Evolutionary conservation across 192 early-diverging fungal genomes (phyloP), one percentile per base, ranked within the genome.

Genomic region (Powellomyces hirtus): DNA sequence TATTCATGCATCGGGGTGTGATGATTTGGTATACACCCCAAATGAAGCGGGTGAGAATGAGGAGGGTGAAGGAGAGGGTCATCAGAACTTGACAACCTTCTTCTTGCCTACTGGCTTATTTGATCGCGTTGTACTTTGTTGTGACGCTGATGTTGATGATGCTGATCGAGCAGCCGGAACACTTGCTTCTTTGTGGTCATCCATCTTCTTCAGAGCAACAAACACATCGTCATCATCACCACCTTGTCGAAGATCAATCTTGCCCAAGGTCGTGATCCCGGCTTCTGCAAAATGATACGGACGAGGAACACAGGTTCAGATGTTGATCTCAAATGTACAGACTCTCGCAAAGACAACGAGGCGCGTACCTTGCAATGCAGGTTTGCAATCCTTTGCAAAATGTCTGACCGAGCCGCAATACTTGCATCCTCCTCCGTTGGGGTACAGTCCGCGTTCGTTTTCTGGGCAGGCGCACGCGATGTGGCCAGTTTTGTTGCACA

Each of bases 201-300:
- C 64, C 67, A 83, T 70, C 70, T 82, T 86, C 36, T 83, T 76
- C 66, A 91, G 81, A 62, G 86, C 87, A 62, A 89, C 81, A 74
- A 90, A 91, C 70, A 88, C 90, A 59, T 96, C 94, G 77, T 98
- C 95, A 71, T 98, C 95, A 77, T 98, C 95, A 44, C 90, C 93
- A 49, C 93, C 92, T 74, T 97, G 93, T n/a, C 78, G 74, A 18
- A 85, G 68, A 55, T 92, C 86, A 49, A 95, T 87, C 62, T 81
- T 92, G 36, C 95, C 93, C 49, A 97, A 66, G 5, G 71, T 70
- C 1, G 80, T 76, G 0, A 77, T 77, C 0, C 85, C 88, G 1
- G 70, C 69, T 27, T 61, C 57, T 55, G 51, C 66, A 22, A 67
- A 58, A 11, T 30, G 11, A 26, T 10, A 53, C 51, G 29, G 16